Evolutionary conservation across 352 stramenopile species (phyloP).

Genomic region (Pythium monospermum): DNA sequence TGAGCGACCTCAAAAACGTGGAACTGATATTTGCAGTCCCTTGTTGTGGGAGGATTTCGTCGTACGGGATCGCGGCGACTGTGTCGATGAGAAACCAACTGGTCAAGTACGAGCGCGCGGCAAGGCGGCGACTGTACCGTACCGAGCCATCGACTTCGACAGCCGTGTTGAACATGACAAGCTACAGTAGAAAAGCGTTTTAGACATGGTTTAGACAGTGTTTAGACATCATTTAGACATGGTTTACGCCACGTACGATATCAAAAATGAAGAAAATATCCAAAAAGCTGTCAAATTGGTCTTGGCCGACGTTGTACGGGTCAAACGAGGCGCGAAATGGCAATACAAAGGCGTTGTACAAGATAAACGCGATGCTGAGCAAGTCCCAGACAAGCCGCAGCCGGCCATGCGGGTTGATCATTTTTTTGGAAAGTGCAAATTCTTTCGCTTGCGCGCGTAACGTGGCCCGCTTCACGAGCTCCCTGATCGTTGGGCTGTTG

Average conservation of each 20-base stretch:
- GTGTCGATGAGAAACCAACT: conserved; percentile 28
- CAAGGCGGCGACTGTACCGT: conserved; percentile 9
- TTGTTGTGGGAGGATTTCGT: conserved; percentile 25
- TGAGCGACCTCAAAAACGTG: conserved; percentile 38
- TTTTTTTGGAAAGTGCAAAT: conserved; percentile 21
- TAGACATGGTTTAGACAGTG: background rate
- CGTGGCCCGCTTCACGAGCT: conserved; percentile 17
- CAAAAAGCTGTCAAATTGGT: conserved; percentile 40
- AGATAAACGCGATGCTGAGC: conserved; percentile 64
- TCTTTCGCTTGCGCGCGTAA: conserved; percentile 7
- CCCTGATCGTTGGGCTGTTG: background rate
- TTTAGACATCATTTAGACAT: background rate
- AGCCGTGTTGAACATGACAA: conserved; percentile 22
- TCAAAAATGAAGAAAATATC: conserved; percentile 61
- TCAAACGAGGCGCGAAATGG: conserved; percentile 68
- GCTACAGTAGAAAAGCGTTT: too few relatives aligned
- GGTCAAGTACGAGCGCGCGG: conserved; percentile 19
- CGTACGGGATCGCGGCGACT: conserved; percentile 44
- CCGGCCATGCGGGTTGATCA: conserved; percentile 56
- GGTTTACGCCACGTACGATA: conserved; percentile 32
- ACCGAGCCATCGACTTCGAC: conserved; percentile 25
- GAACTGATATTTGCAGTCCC: conserved; percentile 19
- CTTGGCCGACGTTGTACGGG: conserved; percentile 19
- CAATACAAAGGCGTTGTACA: conserved; percentile 66
- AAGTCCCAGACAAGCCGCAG: conserved; percentile 64